Evolutionary conservation across 371 early-diverging fungal species (phyloP).

Genomic region (Circinella minor): DNA sequence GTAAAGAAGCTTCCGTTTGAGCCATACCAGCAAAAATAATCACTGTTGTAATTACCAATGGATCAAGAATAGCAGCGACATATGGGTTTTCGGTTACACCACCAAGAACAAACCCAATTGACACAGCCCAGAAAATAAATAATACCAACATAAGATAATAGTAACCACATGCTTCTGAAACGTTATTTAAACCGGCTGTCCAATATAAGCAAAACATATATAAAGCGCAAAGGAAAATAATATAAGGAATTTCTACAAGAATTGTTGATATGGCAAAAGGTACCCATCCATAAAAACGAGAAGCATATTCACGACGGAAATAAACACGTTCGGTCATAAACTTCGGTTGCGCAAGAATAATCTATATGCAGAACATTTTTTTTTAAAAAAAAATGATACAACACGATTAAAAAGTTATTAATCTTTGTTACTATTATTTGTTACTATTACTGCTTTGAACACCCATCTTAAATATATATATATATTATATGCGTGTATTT

Average conservation of each 20-base stretch:
- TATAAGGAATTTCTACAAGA: constrained; percentile 59
- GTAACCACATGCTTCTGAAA: constrained; percentile 46
- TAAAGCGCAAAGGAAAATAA: constrained; percentile 47
- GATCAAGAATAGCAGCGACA: constrained; percentile 63
- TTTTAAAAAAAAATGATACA: neutral
- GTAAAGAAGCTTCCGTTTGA: constrained; percentile 59
- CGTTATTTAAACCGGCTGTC: constrained; percentile 57
- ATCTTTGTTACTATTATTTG: too few relatives aligned
- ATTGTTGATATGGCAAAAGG: constrained; percentile 59
- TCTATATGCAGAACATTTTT: constrained; percentile 10
- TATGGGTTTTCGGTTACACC: constrained; percentile 59
- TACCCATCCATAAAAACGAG: constrained; percentile 69
- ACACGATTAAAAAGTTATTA: too few relatives aligned
- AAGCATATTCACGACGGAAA: constrained; percentile 67
- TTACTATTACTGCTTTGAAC: too few relatives aligned
- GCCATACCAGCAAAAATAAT: constrained; percentile 68
- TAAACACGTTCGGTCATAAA: constrained; percentile 67
- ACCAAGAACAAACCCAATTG: constrained; percentile 68
- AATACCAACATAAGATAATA: constrained; percentile 57
- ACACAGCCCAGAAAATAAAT: constrained; percentile 59
- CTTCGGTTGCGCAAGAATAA: constrained; percentile 71
- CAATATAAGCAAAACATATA: constrained; percentile 66
- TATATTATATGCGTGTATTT: too few relatives aligned
- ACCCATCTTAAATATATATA: too few relatives aligned
- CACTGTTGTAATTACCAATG: constrained; percentile 63